Base-by-base conservation (phyloP, 805 yeast species). In the Cyberlindnera maclurae region DNA sequence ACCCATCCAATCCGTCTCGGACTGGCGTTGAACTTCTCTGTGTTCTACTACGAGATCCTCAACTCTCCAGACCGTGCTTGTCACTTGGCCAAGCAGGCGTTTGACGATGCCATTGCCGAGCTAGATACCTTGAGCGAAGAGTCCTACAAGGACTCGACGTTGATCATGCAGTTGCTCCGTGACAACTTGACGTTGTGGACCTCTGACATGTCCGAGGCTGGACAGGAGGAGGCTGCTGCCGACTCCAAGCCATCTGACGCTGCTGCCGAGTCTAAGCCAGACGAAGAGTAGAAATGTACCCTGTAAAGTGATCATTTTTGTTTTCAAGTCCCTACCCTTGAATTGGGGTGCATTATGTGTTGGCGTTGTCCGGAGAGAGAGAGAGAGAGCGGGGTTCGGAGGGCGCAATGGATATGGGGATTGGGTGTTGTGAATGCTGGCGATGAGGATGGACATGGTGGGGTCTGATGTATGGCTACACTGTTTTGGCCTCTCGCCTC, bases 181-280 rank as follows among this genome's bases (percentile, higher is more conserved):
- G 97, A 93, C 71, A 90, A 90, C 79, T 75, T 90, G 73, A 90
- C 97, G 51, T 79, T 90, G 73, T 90, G 98, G 98, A 88, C 96
- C 52, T 79, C 85, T 36, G 96, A 87, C 63, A 83, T 86, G 82
- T 81, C 89, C 37, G 90, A 84, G 66, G 80, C 88, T 45, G 78
- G 77, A 47, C 78, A 72, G 57, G 79, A 76, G 41, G 82, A 75
- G 47, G 62, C 68, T 48, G 57, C 59, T 31, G 57, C 59, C 29
- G 66, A 60, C 46, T 62, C 62, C 45, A 56, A 60, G 50, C 51
- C 45, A 18, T 31, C 50, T 30, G 24, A 20, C 5, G 5, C 24
- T 20, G 24, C 24, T 5, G 24, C 24, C 8, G 59, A 52, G 36
- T 42, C 52, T 36, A 52, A 52, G 45, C 47, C 46, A 49, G 61